Base-by-base conservation (phyloP, 1,139 yeast genomes). In the Zygosaccharomyces sapae region DNA sequence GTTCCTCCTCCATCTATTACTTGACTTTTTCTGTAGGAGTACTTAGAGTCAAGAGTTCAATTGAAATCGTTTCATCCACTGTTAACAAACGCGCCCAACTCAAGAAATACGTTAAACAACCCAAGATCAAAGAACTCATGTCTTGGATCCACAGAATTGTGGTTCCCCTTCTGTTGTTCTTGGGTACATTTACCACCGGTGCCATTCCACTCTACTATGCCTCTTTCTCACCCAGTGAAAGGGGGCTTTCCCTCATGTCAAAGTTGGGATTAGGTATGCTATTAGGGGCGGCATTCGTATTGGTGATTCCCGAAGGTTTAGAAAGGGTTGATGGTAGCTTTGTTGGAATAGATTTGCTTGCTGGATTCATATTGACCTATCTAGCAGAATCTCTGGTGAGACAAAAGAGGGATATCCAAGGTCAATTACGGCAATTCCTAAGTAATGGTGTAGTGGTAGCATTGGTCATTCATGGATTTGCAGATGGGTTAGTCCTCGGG, bases 401-500 rank as follows among this genome's bases (percentile, higher is more conserved):
- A 12, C 20, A 24, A 18, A 25, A 16, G 19, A 13, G 9, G 9
- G 16, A 30, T 5, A 37, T 16, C 4, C 40, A 37, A 19, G 40
- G 31, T 16, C 19, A 24, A 10, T 18, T 30, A 7, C 31, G 40
- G 19, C 27, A 37, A 12, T 27, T 65, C 12, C 29, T 63, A 16
- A 52, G 54, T 29, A 65, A 63, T 20, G 71, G 83, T 2, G 70
- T 77, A 9, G 79, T 83, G 0, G 61, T 81, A 30, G 85, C 86
- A 0, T 66, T 82, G 12, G 61, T 80, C 1, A 68, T 81, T 3
- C 88, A 82, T 60, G 80, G 83, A 0, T 54, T 77, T 6, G 73
- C 82, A 1, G 88, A 82, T 57, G 88, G 88, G 2, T 67, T 81
- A n/a, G 77, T 84, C 0, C 65, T 82, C 39, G 84, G 86, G 0